These are phyloP conservation scores for Lunularia cruciata DNA, from an alignment of 225 moss, liverwort and hornwort species.

Conservation along the genomic window DNA sequence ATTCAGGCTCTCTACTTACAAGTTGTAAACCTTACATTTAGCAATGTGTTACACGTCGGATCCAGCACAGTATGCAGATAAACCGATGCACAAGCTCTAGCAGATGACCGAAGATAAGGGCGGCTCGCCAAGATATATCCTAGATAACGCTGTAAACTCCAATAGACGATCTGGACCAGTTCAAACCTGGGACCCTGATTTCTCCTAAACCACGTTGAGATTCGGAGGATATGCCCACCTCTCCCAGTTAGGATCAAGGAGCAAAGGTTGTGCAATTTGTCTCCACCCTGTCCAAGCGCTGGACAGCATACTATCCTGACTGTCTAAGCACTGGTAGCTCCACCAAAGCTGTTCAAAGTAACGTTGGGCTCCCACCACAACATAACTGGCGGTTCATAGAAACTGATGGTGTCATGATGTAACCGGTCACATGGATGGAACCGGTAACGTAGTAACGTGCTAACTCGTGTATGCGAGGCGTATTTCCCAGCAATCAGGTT, in stretches of 20 bases:
- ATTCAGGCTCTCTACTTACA: no score
- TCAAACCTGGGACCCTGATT: background rate
- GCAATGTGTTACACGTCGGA: background rate
- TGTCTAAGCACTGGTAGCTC: background rate
- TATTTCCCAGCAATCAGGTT: no score
- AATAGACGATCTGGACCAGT: background rate
- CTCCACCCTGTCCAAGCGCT: constrained; percentile 9
- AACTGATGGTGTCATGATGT: no score
- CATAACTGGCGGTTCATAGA: background rate
- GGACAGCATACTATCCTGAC: constrained; percentile 6
- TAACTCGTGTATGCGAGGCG: no score
- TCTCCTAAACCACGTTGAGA: background rate
- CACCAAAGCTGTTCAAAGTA: no score
- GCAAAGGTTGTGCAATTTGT: background rate
- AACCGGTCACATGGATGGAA: no score
- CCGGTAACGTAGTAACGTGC: no score
- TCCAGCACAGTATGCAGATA: constrained; percentile 6
- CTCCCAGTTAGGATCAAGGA: no score
- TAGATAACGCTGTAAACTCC: background rate
- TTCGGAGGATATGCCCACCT: no score
- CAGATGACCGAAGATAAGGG: background rate
- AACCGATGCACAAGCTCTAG: background rate
- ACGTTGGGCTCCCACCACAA: background rate
- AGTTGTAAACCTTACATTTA: no score
- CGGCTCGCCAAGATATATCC: background rate